Base-by-base conservation (phyloP, 2,329 filamentous ascomycete species). In the Juglanconis oblonga region DNA sequence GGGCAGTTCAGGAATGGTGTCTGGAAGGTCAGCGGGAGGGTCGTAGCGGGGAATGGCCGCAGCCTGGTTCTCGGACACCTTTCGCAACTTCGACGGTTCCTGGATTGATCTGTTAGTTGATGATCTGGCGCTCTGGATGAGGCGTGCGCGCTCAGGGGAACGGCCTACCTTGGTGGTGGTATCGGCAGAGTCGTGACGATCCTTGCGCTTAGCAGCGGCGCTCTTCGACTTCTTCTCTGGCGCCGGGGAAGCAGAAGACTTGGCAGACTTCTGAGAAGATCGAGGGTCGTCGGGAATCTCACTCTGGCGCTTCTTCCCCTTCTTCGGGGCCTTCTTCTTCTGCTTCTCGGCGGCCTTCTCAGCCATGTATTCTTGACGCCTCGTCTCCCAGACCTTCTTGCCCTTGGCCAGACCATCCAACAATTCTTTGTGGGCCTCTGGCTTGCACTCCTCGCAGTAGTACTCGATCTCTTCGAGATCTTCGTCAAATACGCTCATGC, bases 391-490 rank as follows among this genome's bases (percentile, higher is more conserved):
- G 0, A 92, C 90, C 74, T 87, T 89, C 76, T 97, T 91, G 5
- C 94, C 95, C 47, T 83, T 85, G 24, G 81, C 84, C 59, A 97
- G 88, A 59, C 88, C 91, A 10, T 88, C 88, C 4, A 99, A 77
- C 3, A 97, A 85, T 62, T 88, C 87, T 66, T 86, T 87, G 76
- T 99, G 95, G 64, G 93, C 87, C 58, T 92, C 84, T 0, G 95
- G 95, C 55, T 84, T 84, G 78, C 95, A 98, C 74, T 88, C 80
- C 75, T 99, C 95, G 76, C 95, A 99, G 75, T 89, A 96, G 77
- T 99, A 99, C 55, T 59, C 59, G 74, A 90, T 83, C 62, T 90
- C 90, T 35, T 90, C 89, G 58, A 91, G 82, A 69, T 93, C 86
- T 61, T 93, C 90, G 36, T 88, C 85, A 67, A 90, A 92, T 51